phyloP scores from a whole-genome alignment of 306 rosid species.

The Cucumis melo region DNA sequence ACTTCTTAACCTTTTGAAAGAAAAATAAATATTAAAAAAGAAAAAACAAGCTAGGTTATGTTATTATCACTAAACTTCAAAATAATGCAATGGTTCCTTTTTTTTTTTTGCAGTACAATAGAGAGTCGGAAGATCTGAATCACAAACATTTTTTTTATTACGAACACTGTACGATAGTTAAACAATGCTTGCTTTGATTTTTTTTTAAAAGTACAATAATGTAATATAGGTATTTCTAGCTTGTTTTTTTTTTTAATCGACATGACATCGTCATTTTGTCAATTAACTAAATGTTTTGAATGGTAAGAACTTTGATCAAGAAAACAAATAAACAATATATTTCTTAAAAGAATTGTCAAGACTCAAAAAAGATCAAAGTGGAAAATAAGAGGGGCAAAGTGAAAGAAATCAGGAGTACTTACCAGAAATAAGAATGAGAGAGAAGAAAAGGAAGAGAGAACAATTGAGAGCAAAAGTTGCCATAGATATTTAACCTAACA shows the following conservation, averaged over 20 bases:
- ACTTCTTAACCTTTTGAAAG: no score
- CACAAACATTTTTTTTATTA: no score
- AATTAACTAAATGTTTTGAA: neutral
- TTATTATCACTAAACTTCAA: no score
- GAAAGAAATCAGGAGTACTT: neutral
- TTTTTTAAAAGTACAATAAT: no score
- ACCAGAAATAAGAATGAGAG: neutral
- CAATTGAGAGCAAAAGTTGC: neutral
- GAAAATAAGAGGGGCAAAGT: neutral
- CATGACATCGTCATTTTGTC: neutral
- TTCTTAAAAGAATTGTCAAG: neutral
- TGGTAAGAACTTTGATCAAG: neutral
- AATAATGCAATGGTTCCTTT: no score
- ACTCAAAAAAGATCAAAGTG: neutral
- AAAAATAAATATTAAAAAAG: no score
- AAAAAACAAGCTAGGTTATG: no score
- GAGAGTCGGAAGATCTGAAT: no score
- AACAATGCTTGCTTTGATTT: no score
- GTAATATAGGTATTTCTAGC: no score
- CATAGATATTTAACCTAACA: neutral
- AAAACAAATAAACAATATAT: neutral
- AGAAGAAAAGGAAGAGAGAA: neutral
- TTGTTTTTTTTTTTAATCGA: neutral
- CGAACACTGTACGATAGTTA: no score
- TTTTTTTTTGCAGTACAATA: no score